Base-by-base conservation (phyloP, 148 eudicot species). In the Polygonum aviculare region DNA sequence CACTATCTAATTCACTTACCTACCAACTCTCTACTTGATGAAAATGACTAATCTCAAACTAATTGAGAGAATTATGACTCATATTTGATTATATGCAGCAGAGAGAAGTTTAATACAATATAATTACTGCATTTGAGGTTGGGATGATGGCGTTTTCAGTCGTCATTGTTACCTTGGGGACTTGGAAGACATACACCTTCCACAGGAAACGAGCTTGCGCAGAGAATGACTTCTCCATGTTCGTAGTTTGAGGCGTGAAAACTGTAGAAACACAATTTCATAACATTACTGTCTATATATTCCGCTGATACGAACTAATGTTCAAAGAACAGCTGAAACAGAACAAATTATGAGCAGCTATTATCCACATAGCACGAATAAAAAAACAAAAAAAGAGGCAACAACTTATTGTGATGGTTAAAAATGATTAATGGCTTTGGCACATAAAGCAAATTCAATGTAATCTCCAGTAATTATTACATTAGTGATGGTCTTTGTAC, bases 171-270 rank as follows among this genome's bases (percentile, higher is more conserved):
- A 86, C 84, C 90, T 90, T 19, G 98, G 90, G 12, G 98, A 94
- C 77, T 81, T 88, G 44, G 90, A 63, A 22, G 97, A 79, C 72
- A 88, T 69, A 77, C 95, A 94, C 79, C 78, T 91, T 74, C 97
- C 98, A 70, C 98, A 93, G 14, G 91, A 84, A 59, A 93, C 85
- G 26, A 83, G 82, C 82, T 81, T 87, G 77, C 88, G 85, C 79
- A 93, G 71, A 1, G 88, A 74, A 48, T 80, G 83, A 60, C 88
- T 85, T 69, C 83, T 89, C 77, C 91, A 82, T 16, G 89, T 81
- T 74, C 90, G 83, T 26, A 86, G 75, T 86, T 83, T 91, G 78
- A 84, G 82, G 5, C 84, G 88, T 6, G 94, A 91, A 80, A 86
- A 80, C 97, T 93, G 94, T 83, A 83, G 9, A 74, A 12, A 82